Conservation (phyloP, 768 basidiomycete genomes). For the Lentinus brumalis region DNA sequence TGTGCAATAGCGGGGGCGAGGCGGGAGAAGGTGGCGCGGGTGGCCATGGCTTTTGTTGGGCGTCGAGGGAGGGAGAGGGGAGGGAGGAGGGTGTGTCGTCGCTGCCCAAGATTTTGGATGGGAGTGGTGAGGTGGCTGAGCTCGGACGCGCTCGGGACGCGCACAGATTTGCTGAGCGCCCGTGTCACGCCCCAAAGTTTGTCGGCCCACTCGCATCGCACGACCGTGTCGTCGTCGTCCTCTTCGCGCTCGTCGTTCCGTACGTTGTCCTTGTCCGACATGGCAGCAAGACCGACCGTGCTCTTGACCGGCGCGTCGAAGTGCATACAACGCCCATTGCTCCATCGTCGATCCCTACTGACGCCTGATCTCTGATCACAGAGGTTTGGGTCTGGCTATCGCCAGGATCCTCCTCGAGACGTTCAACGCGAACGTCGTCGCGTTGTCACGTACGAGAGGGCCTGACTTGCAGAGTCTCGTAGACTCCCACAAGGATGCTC, state of each 20-base stretch:
- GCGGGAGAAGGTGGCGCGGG: slow-evolving; percentile 66
- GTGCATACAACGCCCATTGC: slow-evolving; percentile 37
- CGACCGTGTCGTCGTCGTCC: neutral
- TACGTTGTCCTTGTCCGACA: slow-evolving; percentile 1
- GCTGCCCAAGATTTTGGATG: slow-evolving; percentile 23
- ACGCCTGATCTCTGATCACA: slow-evolving; percentile 24
- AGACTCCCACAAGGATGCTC: slow-evolving; percentile 36
- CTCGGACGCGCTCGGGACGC: slow-evolving; percentile 25
- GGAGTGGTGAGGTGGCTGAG: slow-evolving; percentile 22
- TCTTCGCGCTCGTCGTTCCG: neutral
- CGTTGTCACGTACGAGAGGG: slow-evolving; percentile 70
- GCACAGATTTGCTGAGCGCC: slow-evolving; percentile 13
- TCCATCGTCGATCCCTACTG: neutral
- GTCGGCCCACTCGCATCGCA: slow-evolving; percentile 7
- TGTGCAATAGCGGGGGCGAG: slow-evolving; percentile 50
- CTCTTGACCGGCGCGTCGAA: slow-evolving; percentile 87
- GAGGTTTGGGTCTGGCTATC: slow-evolving; percentile 81
- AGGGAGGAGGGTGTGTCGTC: slow-evolving; percentile 25
- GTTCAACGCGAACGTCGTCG: slow-evolving; percentile 69
- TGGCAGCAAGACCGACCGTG: slow-evolving; percentile 55
- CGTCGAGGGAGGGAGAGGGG: slow-evolving; percentile 29
- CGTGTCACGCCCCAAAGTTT: slow-evolving; percentile 14
- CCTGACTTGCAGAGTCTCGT: slow-evolving; percentile 61
- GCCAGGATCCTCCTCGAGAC: slow-evolving; percentile 63
- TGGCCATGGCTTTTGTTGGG: slow-evolving; percentile 51